Evolutionary conservation across 2,329 filamentous ascomycete species (phyloP), one percentile per base, ranked within the genome.

Genomic region (Colletotrichum eremochloae): DNA sequence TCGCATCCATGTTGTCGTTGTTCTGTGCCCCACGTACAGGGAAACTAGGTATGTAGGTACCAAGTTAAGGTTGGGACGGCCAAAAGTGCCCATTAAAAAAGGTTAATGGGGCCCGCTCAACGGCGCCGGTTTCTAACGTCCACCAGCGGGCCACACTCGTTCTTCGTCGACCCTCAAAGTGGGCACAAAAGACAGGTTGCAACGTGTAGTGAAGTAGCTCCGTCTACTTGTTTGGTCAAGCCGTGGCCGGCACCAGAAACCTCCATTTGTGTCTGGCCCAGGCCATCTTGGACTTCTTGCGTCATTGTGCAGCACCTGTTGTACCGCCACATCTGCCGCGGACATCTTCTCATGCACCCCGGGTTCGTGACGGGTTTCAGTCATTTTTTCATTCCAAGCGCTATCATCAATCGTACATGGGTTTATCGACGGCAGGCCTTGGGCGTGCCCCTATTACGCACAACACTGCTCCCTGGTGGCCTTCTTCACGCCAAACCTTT

Each of bases 401-500:
- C 2, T 6, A 29, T 33, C 40, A 33, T 33, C 7, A 40, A 31
- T 61, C 57, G 40, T 61, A 46, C 29, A n/a, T 36, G 12, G 56
- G n/a, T 29, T 20, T 46, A 29, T 38, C 24, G 12, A 24, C 18
- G 36, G 11, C 20, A 36, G 36, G 24, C n/a, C 40, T n/a, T 3
- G 29, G 15, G 12, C 61, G 14, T 14, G 36, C 12, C 5, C 14
- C 24, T 9, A 3, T 14, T 29, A 58, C n/a, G 56, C 56, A 42
- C 38, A 60, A 33, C 42, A 62, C 8, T 67, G 53, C 15, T 61
- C 42, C n/a, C 31, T 36, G 29, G 58, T 36, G 18, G 71, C 71
- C 58, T 57, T 73, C 67, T 73, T 72, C 44, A 73, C 68, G 3
- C 68, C 71, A 7, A 73, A 71, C 31, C 71, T 42, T 29, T 73